Base-by-base conservation (phyloP, 805 yeast genomes). In the Candida easanensis region DNA sequence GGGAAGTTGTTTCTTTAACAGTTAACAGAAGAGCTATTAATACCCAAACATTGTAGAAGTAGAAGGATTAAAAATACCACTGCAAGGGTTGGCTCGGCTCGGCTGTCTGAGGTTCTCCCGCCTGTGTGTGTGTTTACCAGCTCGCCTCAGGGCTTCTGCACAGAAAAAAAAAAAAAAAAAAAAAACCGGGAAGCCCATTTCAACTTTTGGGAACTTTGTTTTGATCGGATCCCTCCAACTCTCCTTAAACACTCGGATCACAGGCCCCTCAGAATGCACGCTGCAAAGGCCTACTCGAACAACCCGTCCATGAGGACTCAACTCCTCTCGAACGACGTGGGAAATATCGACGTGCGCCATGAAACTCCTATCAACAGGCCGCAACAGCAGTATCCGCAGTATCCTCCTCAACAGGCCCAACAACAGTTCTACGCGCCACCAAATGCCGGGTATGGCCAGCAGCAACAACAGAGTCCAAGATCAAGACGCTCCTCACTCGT, bases 311-410 rank as follows among this genome's bases (percentile, higher is more conserved):
- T 65, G 44, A 51, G 73, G 46, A 67, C 60, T 41, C 68, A 67
- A 46, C 57, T 70, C 15, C 48, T 74, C 22, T 65, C 61, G 25
- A 58, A 50, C 36, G 70, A 69, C 20, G 55, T 68, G 10, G 79
- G 77, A 0, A 62, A 55, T 46, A 73, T 76, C 23, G 79, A 75
- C 46, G 61, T 76, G 13, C 48, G 68, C 14, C 51, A 70, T 14
- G 79, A 76, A 49, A 57, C 57, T 0, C 74, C 74, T 4, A 43
- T 65, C 7, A 53, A 52, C 36, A 22, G 33, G 19, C 38, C n/a
- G 5, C 39, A 33, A 18, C 51, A 37, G 20, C 51, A 36, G 23
- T 23, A 20, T 17, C 42, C 20, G 16, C 38, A 20, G 20, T 47
- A 50, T n/a, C 44, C 35, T 6, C 54, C 28, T 21, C 48, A 39